These are phyloP conservation scores for Penicillium sp. DNA, from an alignment of 2,329 filamentous ascomycete species.

Conservation along the genomic window DNA sequence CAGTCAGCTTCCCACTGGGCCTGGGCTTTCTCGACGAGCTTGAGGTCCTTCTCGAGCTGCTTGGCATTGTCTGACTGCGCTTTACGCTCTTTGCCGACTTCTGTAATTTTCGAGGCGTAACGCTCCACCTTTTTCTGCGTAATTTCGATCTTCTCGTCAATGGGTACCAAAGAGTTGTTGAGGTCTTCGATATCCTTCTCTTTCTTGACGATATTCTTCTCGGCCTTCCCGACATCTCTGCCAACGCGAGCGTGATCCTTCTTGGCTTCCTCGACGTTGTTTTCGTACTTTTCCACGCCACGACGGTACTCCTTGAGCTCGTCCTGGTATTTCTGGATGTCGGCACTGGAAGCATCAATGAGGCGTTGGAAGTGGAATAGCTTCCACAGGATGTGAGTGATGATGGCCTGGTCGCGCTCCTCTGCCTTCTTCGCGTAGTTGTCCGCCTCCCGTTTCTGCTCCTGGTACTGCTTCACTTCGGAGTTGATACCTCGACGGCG, in stretches of 20 bases:
- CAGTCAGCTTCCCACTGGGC: conserved; percentile 86
- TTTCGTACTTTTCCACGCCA: conserved; percentile 81
- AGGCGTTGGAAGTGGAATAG: conserved; percentile 91
- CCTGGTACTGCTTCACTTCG: conserved; percentile 95
- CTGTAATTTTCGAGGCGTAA: conserved; percentile 67
- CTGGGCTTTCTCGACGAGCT: conserved; percentile 84
- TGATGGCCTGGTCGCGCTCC: conserved; percentile 85
- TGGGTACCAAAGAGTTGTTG: conserved; percentile 80
- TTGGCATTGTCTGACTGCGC: conserved; percentile 68
- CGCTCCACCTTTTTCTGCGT: conserved; percentile 70
- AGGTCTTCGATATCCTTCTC: conserved; percentile 86
- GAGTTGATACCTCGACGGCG: conserved; percentile 92
- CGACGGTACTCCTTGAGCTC: conserved; percentile 91
- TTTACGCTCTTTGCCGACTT: conserved; percentile 75
- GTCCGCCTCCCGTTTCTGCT: conserved; percentile 94
- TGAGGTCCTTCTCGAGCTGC: conserved; percentile 77
- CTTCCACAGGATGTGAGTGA: conserved; percentile 95
- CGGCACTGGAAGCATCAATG: conserved; percentile 86
- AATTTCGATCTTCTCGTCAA: conserved; percentile 88
- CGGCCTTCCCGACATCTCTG: conserved; percentile 76
- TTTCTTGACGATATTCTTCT: conserved; percentile 80
- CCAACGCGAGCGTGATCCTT: conserved; percentile 78
- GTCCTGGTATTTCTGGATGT: conserved; percentile 92
- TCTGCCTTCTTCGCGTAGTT: conserved; percentile 89
- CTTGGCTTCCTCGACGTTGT: conserved; percentile 75